Conservation (phyloP, 768 basidiomycete species). For the Filobasidium wieringae region DNA sequence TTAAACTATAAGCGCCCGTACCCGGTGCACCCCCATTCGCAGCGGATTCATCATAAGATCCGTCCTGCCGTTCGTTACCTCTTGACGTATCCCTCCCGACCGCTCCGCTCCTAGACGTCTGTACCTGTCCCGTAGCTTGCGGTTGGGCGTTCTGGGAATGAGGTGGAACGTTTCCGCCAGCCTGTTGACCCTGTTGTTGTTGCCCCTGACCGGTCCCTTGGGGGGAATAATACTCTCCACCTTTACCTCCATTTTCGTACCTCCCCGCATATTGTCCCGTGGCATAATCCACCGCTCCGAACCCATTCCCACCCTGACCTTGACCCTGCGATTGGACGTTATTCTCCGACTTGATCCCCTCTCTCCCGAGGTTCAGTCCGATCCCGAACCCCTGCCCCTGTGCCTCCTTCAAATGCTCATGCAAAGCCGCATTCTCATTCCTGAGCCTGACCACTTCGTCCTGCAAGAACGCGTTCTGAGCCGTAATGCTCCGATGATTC, state of each 20-base stretch:
- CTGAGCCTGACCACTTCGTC: constrained; percentile 22
- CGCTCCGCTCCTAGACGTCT: neutral
- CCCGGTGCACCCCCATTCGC: neutral
- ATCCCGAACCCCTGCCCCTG: neutral
- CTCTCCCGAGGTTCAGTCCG: too few relatives aligned
- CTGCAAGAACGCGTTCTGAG: neutral
- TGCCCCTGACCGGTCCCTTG: too few relatives aligned
- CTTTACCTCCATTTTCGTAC: too few relatives aligned
- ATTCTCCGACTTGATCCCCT: too few relatives aligned
- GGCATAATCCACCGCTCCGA: too few relatives aligned
- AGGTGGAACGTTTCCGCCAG: neutral
- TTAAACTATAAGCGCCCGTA: neutral
- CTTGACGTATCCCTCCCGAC: neutral
- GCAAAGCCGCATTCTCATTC: constrained; percentile 2
- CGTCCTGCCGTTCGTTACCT: neutral
- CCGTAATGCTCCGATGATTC: neutral
- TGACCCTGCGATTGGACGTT: too few relatives aligned
- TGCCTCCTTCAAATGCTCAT: neutral
- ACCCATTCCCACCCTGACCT: too few relatives aligned
- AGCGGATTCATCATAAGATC: neutral
- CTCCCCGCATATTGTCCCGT: too few relatives aligned
- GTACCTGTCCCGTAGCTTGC: neutral
- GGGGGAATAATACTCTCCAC: too few relatives aligned
- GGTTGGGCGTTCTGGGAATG: neutral
- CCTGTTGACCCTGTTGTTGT: too few relatives aligned